Evolutionary conservation across 441 rosid species (phyloP), one percentile per base, ranked within the genome.

Genomic region (Populus trichocarpa): DNA sequence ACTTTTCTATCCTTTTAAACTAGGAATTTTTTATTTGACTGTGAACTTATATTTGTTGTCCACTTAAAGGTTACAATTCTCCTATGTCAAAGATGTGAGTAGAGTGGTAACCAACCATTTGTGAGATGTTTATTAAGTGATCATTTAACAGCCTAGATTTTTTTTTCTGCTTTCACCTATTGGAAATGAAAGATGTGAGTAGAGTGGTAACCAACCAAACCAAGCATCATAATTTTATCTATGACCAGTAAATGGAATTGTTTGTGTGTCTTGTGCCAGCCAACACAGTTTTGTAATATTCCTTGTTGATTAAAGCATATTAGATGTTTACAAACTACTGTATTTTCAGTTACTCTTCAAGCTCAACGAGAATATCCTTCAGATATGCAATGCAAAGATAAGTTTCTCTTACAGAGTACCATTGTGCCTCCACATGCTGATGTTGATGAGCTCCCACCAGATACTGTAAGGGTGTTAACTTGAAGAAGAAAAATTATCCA

Each of bases 311-410:
- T 78, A 53, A 32, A 69, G 28, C n/a, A 16, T 53, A 1, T 53
- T 53, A 16, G 61, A 53, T 53, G 61, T 18, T 53, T 16, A 53
- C 61, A 53, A 53, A 53, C 61, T 61, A 46, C 18, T 81, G 61
- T 75, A 76, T 64, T 71, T 26, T 67, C 88, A 96, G 99, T 96
- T 81, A 96, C 97, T 26, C 93, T 96, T 75, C 99, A 96, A 90
- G 96, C 97, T n/a, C 99, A 92, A 77, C 81, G 73, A 18, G 98
- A 92, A 83, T 82, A 81, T 85, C 97, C 97, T 80, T 90, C 88
- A 26, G 97, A 92, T 81, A 87, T 96, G 97, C 97, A 90, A 82
- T 93, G 99, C 91, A 96, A 90, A 85, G 99, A 96, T 86, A 96
- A 93, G 78, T 96, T 96, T 88, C 96, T 96, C 78, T 82, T 96